Base-by-base conservation (phyloP, 208 protist species). In the Leishmania turanica region DNA sequence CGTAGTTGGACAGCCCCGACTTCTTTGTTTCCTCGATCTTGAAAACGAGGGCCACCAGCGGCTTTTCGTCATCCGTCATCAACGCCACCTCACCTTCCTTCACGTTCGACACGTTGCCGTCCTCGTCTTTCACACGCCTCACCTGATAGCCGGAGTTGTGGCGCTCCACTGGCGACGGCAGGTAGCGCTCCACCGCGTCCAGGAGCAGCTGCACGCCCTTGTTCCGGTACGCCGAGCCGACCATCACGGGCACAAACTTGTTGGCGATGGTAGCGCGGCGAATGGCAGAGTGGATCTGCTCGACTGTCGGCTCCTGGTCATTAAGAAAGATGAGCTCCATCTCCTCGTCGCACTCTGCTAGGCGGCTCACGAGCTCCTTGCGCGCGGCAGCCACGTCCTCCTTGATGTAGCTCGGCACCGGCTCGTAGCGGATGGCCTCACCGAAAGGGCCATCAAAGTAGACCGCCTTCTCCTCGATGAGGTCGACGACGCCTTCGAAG, bases 151-250 rank as follows among this genome's bases (percentile, higher is more conserved):
- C 94, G 7, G 62, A 82, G 88, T 98, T 98, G 73, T 82, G 75
- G 77, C 97, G 94, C 86, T 99, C 98, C 19, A 91, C 75, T 54
- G 99, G 99, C 47, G 93, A 96, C 40, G 99, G 99, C 75, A 99
- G 93, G 89, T 99, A 99, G 64, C 93, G 90, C 65, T 97, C 86
- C 11, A 99, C 95, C 45, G 92, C 99, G 84, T 99, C 98, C 19
- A 99, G 95, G 80, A 99, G 93, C 45, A 98, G 89, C 87, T 99
- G 99, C 45, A 99, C 96, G 45, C 99, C 99, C 76, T 99, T 99
- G 90, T 99, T 99, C 78, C 99, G 99, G 90, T 99, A 99, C 13
- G 99, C 99, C 6, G 98, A 98, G 70, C 98, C 99, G 82, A 99
- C 91, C 75, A 99, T 87, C 40, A 99, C 99, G 21, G 99, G 99